Conservation (phyloP, 2,329 filamentous ascomycete species). For the Nothophoma quercina region DNA sequence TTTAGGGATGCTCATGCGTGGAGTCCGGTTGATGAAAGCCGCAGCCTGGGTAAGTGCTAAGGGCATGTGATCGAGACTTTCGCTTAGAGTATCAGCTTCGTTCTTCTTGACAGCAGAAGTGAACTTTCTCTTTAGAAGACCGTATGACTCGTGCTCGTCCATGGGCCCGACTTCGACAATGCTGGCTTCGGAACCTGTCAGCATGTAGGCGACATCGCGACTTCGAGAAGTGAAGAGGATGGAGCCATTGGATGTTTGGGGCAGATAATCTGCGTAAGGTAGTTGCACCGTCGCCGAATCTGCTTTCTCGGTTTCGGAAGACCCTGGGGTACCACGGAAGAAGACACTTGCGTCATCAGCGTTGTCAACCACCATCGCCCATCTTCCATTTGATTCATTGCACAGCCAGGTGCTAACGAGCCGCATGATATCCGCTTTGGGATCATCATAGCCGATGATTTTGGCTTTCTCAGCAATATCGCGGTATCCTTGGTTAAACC, state of each 20-base stretch:
- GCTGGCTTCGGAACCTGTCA: constrained; percentile 16
- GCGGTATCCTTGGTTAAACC: constrained; percentile 19
- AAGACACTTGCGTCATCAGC: constrained; percentile 26
- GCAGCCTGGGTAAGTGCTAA: constrained; percentile 16
- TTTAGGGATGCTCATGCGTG: constrained; percentile 6
- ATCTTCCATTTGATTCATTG: constrained; percentile 20
- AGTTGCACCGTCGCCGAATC: background rate
- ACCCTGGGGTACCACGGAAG: background rate
- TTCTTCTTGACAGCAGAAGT: background rate
- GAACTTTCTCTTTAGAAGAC: constrained; percentile 21
- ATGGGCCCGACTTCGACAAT: constrained; percentile 18
- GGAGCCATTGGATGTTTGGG: constrained; percentile 5
- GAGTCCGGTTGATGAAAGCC: constrained; percentile 3
- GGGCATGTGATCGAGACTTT: constrained; percentile 14
- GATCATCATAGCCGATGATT: constrained; percentile 18
- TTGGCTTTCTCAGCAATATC: constrained; percentile 21
- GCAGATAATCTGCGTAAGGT: background rate
- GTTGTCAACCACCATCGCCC: constrained; percentile 35
- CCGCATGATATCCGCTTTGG: constrained; percentile 17
- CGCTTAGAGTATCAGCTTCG: constrained; percentile 1
- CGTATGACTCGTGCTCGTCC: constrained; percentile 5
- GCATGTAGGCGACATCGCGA: constrained; percentile 5
- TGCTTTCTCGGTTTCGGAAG: background rate
- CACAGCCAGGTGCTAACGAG: constrained; percentile 24
- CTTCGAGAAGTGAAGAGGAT: constrained; percentile 20